A percentile compares a stretch with the other conserved stretches of the same genome.
These are phyloP conservation scores for Penicillium griseofulvum DNA, from an alignment of 2,329 filamentous ascomycete species.

Conservation along the genomic window DNA sequence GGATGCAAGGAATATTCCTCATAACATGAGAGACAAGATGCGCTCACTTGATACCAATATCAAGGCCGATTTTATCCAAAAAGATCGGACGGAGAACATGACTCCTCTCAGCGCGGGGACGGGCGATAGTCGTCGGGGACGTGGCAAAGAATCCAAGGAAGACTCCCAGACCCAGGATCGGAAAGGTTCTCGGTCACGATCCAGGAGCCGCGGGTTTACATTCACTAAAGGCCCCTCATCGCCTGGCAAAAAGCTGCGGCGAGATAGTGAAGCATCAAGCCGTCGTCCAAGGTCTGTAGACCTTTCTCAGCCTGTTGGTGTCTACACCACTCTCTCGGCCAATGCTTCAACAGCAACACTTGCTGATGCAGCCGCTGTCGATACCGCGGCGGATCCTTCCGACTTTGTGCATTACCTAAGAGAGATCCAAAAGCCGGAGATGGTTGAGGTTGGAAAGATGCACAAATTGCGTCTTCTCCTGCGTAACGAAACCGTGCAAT, in stretches of 20 bases:
- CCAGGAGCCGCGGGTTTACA: conserved; percentile 75
- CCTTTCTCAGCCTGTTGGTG: conserved; percentile 58
- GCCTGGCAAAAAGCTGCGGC: conserved; percentile 71
- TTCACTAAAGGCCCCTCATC: conserved; percentile 69
- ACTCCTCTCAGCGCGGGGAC: conserved; percentile 47
- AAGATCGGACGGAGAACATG: conserved; percentile 72
- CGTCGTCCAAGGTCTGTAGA: conserved; percentile 72
- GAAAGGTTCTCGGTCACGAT: conserved; percentile 48
- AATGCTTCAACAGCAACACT: conserved; percentile 53
- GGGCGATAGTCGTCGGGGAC: conserved; percentile 37
- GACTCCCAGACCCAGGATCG: conserved; percentile 43
- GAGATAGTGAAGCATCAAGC: conserved; percentile 62
- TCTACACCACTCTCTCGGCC: conserved; percentile 56
- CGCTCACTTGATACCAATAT: conserved; percentile 81
- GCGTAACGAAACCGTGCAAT: conserved; percentile 90
- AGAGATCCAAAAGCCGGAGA: conserved; percentile 75
- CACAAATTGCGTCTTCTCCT: conserved; percentile 88
- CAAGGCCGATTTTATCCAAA: conserved; percentile 92
- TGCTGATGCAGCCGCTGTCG: conserved; percentile 66
- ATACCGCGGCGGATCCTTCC: conserved; percentile 69
- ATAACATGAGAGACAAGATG: conserved; percentile 94
- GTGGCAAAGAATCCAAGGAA: conserved; percentile 43
- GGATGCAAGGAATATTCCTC: conserved; percentile 87
- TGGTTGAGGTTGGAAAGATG: conserved; percentile 88
- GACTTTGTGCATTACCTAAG: conserved; percentile 85